These are phyloP conservation scores for Magnolia changhungtana DNA, from an alignment of 164 flowering plant genomes.

Conservation along the genomic window DNA sequence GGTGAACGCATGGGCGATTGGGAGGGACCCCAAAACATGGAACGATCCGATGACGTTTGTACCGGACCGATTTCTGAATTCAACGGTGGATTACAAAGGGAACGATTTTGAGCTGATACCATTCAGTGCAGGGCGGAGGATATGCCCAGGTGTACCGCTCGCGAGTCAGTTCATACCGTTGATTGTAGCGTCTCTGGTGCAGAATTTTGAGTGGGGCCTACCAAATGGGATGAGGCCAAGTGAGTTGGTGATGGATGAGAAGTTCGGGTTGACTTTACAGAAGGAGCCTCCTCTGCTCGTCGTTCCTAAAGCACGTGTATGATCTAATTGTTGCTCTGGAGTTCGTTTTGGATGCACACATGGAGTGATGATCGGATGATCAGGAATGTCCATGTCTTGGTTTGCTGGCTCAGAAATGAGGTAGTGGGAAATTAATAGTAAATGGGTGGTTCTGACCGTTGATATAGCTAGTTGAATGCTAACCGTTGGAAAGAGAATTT, in stretches of 20 bases:
- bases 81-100: slow-evolving; percentile 14
- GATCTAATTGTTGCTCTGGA: neutral
- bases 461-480: no score
- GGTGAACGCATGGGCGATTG: slow-evolving; percentile 18
- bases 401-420: no score
- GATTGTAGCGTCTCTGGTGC: slow-evolving; percentile 21
- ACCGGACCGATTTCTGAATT: slow-evolving; percentile 10
- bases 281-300: slow-evolving; percentile 19
- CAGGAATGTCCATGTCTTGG: no score
- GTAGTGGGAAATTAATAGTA: no score
- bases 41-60: slow-evolving; percentile 11
- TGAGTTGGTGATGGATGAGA: slow-evolving; percentile 25
- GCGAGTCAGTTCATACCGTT: slow-evolving; percentile 17
- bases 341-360: no score
- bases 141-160: slow-evolving; percentile 15
- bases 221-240: slow-evolving; percentile 16
- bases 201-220: slow-evolving; percentile 20
- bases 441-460: no score
- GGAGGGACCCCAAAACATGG: slow-evolving; percentile 18
- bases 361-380: no score
- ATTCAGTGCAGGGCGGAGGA: slow-evolving; percentile 11
- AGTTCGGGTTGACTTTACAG: slow-evolving; percentile 27
- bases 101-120: slow-evolving; percentile 15
- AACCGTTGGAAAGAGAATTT: no score
- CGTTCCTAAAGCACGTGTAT: slow-evolving; percentile 9